Percentiles rank a stretch among this genome's conserved stretches.
Conservation (phyloP, 306 rosid genomes). For the Sphenostylis stenocarpa region DNA sequence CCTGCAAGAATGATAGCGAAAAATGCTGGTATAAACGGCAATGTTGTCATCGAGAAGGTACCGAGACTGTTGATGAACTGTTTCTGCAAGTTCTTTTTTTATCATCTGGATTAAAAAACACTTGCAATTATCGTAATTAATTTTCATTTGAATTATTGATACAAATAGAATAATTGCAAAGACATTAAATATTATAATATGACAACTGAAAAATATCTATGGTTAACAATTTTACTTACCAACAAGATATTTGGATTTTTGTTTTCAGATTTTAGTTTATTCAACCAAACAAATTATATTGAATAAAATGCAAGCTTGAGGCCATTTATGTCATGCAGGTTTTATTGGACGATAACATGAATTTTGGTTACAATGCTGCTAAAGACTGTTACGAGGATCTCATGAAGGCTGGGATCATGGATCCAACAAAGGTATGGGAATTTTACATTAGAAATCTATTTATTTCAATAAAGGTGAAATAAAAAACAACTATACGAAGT, state of each 20-base stretch:
- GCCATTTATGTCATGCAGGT: constrained; percentile 47
- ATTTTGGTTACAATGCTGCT: constrained; percentile 86
- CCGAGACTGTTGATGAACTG: constrained; percentile 33
- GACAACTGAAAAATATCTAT: too few species aligned
- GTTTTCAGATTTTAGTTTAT: not conserved
- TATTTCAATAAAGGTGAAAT: not conserved
- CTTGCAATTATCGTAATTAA: too few species aligned
- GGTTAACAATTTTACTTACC: not conserved
- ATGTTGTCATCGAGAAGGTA: constrained; percentile 78
- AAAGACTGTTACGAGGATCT: constrained; percentile 78
- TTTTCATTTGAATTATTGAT: too few species aligned
- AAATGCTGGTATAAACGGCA: constrained; percentile 93
- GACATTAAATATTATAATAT: too few species aligned
- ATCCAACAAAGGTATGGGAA: constrained; percentile 73
- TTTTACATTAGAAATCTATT: not conserved
- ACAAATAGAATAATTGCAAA: too few species aligned
- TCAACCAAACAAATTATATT: constrained; percentile 21
- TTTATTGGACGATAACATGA: constrained; percentile 49
- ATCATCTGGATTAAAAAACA: too few species aligned
- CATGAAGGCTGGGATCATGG: constrained; percentile 83
- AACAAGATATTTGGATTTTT: constrained; percentile 10
- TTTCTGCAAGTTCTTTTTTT: not conserved
- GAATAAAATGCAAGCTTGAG: constrained; percentile 25
- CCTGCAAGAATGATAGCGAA: constrained; percentile 83
- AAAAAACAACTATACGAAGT: not conserved